Evolutionary conservation across 371 early-diverging fungal genomes (phyloP), one percentile per base, ranked within the genome.

Genomic region (Mycotypha africana): DNA sequence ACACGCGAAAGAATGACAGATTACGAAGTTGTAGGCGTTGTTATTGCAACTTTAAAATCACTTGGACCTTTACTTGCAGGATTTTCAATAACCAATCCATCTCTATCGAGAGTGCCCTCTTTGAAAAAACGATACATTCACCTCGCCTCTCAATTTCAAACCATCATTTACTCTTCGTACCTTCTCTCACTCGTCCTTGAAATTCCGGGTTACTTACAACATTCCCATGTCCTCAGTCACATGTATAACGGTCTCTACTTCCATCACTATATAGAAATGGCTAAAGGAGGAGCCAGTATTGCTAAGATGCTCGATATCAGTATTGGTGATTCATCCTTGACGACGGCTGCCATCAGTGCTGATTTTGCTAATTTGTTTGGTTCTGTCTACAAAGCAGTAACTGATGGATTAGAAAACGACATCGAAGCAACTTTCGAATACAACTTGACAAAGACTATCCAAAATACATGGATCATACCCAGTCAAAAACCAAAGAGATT

Each of bases 61-160:
- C 38, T 61, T 16, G 57, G 59, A 3, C 47, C 58, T n/a, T 25
- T 28, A 12, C 36, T 60, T 2, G n/a, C n/a, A n/a, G 51, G 58
- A 15, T 42, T 30, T 19, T 24, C 45, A 22, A 32, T 23, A 4
- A 17, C 30, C 7, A 41, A 53, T 14, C 49, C 8, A 12, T 11
- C 37, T n/a, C 14, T 32, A 34, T 15, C 21, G 21, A 50, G 49
- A 9, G 34, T 20, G 14, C 65, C 63, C 22, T 40, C 53, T 16
- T 49, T 69, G 40, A 66, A 57, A 38, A 63, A 56, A 25, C 42
- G 60, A 17, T 38, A 56, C 2, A 22, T 69, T 30, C 69, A 73
- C 45, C 34, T 73, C 8, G 44, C 69, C 14, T 54, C 73, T 5
- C 69, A 73, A 35, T 62, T 41, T 17, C 73, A 73, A 24, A 51